A percentile compares a stretch with the other conserved stretches of the same genome.
phyloP scores from a whole-genome alignment of 306 rosid species.

The Crotalaria pallida region DNA sequence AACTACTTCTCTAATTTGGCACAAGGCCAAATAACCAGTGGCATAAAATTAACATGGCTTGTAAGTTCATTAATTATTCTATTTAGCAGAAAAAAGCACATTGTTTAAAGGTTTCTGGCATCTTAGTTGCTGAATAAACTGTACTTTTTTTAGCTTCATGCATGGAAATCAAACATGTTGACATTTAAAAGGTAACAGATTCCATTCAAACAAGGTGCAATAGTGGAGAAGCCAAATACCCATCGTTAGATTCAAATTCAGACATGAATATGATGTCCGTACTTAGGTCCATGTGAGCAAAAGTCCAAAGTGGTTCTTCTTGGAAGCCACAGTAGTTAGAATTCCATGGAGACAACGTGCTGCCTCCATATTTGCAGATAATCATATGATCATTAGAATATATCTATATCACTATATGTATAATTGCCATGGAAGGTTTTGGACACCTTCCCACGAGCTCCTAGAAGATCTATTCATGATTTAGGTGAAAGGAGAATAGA shows the following conservation, averaged over 20 bases:
- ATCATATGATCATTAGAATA: conserved; percentile 13
- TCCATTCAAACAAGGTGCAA: conserved; percentile 29
- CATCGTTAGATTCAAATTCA: conserved; percentile 21
- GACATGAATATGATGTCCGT: conserved; percentile 1
- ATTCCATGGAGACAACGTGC: conserved; percentile 16
- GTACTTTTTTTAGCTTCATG: no score
- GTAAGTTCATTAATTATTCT: not conserved
- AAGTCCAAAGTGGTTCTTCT: conserved; percentile 8
- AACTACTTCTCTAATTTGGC: conserved; percentile 10
- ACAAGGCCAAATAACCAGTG: conserved; percentile 17
- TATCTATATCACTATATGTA: no score
- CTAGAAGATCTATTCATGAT: not conserved
- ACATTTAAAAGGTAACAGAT: conserved; percentile 14
- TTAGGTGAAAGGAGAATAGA: not conserved
- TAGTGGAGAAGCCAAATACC: conserved; percentile 27
- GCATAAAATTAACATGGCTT: not conserved
- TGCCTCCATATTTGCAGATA: not conserved
- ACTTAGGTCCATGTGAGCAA: not conserved
- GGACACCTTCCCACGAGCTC: not conserved
- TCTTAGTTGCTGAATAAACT: not conserved
- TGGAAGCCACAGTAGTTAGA: conserved; percentile 18
- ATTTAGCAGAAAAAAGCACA: conserved; percentile 16
- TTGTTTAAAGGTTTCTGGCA: not conserved
- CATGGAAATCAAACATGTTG: conserved; percentile 9
- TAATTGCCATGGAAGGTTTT: no score